A percentile compares a stretch with the other conserved stretches of the same genome.
phyloP scores from a whole-genome alignment of 345 rosid species.

The Corchorus capsularis region DNA sequence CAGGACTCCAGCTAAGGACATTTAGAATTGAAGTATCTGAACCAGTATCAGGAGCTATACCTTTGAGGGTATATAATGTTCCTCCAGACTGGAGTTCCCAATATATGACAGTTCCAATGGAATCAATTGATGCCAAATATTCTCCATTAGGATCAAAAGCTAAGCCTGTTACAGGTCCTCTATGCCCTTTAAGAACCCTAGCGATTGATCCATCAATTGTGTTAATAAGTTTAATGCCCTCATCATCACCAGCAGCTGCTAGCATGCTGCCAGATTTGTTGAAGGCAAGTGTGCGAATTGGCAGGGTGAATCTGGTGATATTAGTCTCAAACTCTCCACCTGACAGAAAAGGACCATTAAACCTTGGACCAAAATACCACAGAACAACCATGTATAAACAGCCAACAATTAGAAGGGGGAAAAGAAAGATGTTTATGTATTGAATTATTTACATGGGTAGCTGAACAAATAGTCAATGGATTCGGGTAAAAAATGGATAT shows the following conservation, averaged over 20 bases:
- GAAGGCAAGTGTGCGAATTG: constrained; percentile 82
- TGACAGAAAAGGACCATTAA: constrained; percentile 24
- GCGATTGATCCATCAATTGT: constrained; percentile 92
- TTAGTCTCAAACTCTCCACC: constrained; percentile 96
- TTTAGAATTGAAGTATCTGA: constrained; percentile 61
- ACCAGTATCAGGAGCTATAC: constrained; percentile 67
- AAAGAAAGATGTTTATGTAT: neutral
- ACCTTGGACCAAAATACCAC: neutral
- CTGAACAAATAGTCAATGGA: neutral
- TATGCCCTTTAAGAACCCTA: constrained; percentile 85
- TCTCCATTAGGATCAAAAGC: constrained; percentile 82
- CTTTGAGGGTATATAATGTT: constrained; percentile 57
- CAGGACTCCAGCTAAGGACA: constrained; percentile 89
- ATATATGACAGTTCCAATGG: constrained; percentile 72
- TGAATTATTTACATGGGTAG: neutral
- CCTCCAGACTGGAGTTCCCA: constrained; percentile 89
- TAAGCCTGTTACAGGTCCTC: constrained; percentile 80
- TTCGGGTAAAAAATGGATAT: neutral
- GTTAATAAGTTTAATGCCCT: constrained; percentile 91
- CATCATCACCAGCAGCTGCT: constrained; percentile 98
- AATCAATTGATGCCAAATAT: constrained; percentile 83
- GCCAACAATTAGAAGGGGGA: neutral
- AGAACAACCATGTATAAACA: neutral
- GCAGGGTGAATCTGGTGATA: constrained; percentile 87
- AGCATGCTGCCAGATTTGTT: constrained; percentile 85